Base-by-base conservation (phyloP, 2,329 filamentous ascomycete species). In the Aspergillus floridensis region DNA sequence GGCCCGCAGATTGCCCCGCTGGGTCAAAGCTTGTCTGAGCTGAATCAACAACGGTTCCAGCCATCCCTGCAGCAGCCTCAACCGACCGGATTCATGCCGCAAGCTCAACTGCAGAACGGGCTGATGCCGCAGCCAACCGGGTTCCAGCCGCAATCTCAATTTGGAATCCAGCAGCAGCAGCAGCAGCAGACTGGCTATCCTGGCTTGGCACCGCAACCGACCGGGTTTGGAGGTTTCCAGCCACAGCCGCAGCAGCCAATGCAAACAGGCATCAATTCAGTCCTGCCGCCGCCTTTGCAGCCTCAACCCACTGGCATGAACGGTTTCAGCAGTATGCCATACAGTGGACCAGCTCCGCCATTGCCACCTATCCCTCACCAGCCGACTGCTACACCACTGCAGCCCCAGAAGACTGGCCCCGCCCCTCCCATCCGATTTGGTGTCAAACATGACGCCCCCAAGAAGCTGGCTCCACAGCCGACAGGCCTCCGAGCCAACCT, bases 401-500 rank as follows among this genome's bases (percentile, higher is more conserved):
- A 88, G 63, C 85, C 91, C 49, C 91, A 96, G 73, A 88, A 90
- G 80, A 96, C 91, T 8, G 91, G 91, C 0, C 95, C 95, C 6
- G 82, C 93, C 21, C 95, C 95, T 49, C 87, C 92, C 24, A 88
- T 99, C 19, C 86, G 92, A 60, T 99, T 99, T 74, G 95, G 95
- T 44, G 88, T 96, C 38, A 83, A 85, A 59, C 80, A 82, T 29
- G 86, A 87, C 52, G 80, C 86, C 29, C 79, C 87, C 31, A 92
- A 92, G 77, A 95, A 90, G 75, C 79, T 98, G 68, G 83, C 85
- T 61, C 87, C 93, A 31, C 95, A 98, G 79, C 84, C 92, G 29
- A 99, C 95, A 6, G 95, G 95, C 64, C 83, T 90, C 69, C 87
- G 90, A 80, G 95, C 95, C 58, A 97, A 98, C 75, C 83, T 99